A percentile compares a stretch with the other conserved stretches of the same genome.
These are phyloP conservation scores for Microthyrium microscopicum DNA, from an alignment of 2,329 filamentous ascomycete genomes.

Conservation along the genomic window DNA sequence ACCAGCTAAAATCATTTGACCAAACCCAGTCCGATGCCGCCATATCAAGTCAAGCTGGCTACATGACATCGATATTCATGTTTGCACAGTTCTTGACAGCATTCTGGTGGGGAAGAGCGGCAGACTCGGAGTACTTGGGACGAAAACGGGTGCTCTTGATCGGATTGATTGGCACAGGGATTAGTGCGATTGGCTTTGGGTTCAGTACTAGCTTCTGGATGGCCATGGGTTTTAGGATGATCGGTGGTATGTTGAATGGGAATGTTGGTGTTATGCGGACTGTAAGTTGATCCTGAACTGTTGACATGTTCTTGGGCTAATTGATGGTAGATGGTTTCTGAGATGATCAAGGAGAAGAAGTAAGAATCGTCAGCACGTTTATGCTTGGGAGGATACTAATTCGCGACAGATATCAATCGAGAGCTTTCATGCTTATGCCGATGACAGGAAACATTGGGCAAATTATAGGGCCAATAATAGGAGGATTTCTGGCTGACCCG, in stretches of 20 bases:
- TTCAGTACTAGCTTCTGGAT: slow-evolving; percentile 45
- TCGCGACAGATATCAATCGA: slow-evolving; percentile 20
- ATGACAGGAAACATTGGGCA: slow-evolving; percentile 52
- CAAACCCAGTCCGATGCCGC: slow-evolving; percentile 38
- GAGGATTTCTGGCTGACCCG: slow-evolving; percentile 53
- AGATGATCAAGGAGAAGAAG: slow-evolving; percentile 55
- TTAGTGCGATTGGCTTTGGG: slow-evolving; percentile 52
- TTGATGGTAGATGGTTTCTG: slow-evolving; percentile 40
- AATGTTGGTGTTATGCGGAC: slow-evolving; percentile 62
- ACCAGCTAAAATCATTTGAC: slow-evolving; percentile 70
- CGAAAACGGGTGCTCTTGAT: slow-evolving; percentile 66
- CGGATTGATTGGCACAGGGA: slow-evolving; percentile 52
- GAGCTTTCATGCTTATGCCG: slow-evolving; percentile 42
- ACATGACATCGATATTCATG: slow-evolving; percentile 65
- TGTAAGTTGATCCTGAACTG: slow-evolving; percentile 4
- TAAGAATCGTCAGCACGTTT: slow-evolving; percentile 15
- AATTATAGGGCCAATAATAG: slow-evolving; percentile 26
- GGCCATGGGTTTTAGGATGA: slow-evolving; percentile 47
- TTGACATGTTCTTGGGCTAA: not conserved
- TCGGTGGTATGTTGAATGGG: slow-evolving; percentile 54
- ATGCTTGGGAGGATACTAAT: not conserved
- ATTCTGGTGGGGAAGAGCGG: slow-evolving; percentile 62
- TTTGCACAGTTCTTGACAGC: slow-evolving; percentile 70
- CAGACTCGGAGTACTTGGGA: slow-evolving; percentile 44
- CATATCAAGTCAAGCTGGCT: slow-evolving; percentile 61